Base-by-base conservation (phyloP, 768 basidiomycete species). In the Leccinum disarticulatum region DNA sequence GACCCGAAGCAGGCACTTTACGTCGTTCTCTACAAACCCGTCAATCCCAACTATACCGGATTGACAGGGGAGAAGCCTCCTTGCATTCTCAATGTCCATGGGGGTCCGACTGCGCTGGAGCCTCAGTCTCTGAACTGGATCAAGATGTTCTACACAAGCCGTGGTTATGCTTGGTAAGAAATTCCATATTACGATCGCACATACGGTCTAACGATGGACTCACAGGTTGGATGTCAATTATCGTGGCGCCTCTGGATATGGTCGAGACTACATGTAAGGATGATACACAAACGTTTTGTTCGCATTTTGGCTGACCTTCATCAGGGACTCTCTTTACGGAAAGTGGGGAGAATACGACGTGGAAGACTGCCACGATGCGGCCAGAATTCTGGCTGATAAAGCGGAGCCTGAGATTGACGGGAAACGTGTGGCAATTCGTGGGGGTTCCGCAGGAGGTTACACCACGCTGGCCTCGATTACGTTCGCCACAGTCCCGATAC, bases 261-360 rank as follows among this genome's bases (percentile, higher is more conserved):
- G 91, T 0, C 80, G 87, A 6, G 73, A 73, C 19, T 93, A 90
- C 64, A 82, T 80, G 78, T 79, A 61, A 48, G 76, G 13, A 43
- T 30, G 1, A 2, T 14, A 36, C n/a, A 6, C 11, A 28, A 6
- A 6, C n/a, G 0, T 17, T 27, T 0, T 19, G 7, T 25, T 27
- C 15, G 14, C 17, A 17, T 6, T 7, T 14, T 28, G 7, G 30
- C 54, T 57, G 31, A 66, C 31, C 9, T 46, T 74, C 4, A 14
- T 25, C 75, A 68, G 68, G 46, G 78, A 85, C 15, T 81, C 84
- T 14, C 81, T 92, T 5, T 74, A 76, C 35, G 79, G 80, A 2
- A 72, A 83, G 3, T 93, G 91, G 91, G 91, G 91, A 3, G 64
- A 87, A 10, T 81, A 85, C 8, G 91, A 93, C 59, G 4, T 75